Evolutionary conservation across 345 rosid species (phyloP), one percentile per base, ranked within the genome.

Genomic region (Capsella bursapastoris): DNA sequence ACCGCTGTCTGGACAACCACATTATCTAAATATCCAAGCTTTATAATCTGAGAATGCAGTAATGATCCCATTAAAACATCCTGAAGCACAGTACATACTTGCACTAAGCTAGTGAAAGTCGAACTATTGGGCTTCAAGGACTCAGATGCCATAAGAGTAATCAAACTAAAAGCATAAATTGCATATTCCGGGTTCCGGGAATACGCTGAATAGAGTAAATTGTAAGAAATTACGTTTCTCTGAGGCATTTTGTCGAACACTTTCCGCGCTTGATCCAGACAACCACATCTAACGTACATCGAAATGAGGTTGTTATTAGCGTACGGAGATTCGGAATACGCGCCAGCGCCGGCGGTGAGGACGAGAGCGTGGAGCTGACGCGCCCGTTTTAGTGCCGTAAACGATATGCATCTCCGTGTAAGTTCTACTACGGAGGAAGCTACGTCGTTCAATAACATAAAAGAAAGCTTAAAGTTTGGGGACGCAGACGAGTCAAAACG

Each of bases 191-290:
- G 74, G 69, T 69, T 83, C 52, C 87, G 87, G 22, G 95, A 87
- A 77, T 79, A 91, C 14, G 93, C 95, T 8, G 97, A 71, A 65
- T 82, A 80, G 12, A 90, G 86, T 3, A 95, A 88, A 61, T 91
- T 94, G 48, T 85, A 79, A 32, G 82, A 79, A n/a, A 93, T 88
- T 2, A 81, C 12, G 70, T 83, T 91, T 79, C 93, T 82, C 0
- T 61, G 49, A 49, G 89, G 93, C 89, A 92, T 91, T 88, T 72
- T 72, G 65, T 87, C 96, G 88, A 93, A 88, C 86, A 89, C 56
- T 48, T 60, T 34, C 29, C 73, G 81, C 0, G 82, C 75, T 74
- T 68, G 58, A 65, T 38, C 85, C 49, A 48, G 66, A 0, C 88
- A 81, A 15, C 85, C 82, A 51, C 93, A 93, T n/a, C 91, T 78